A percentile compares a stretch with the other conserved stretches of the same genome.
phyloP scores from a whole-genome alignment of 1,284 basidiomycete genomes.

The Peniophora sp. region DNA sequence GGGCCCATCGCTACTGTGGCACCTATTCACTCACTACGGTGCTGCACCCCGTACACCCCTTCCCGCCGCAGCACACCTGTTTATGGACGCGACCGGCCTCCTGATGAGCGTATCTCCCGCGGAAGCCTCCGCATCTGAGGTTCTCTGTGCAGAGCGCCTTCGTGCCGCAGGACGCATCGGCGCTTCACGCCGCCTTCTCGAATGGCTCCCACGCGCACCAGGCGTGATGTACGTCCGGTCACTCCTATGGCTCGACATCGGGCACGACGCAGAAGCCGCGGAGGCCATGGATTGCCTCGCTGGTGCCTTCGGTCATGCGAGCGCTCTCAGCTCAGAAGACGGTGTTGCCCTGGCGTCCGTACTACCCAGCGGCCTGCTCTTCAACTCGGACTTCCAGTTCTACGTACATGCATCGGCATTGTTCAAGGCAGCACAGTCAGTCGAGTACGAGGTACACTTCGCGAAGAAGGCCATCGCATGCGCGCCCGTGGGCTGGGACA shows the following conservation, averaged over 20 bases:
- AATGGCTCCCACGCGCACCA: slow-evolving; percentile 70
- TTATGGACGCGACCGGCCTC: slow-evolving; percentile 58
- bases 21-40: slow-evolving; percentile 49
- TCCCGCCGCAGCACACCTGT: slow-evolving; percentile 55
- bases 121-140: slow-evolving; percentile 58
- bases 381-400: slow-evolving; percentile 62
- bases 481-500: slow-evolving; percentile 43
- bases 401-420: slow-evolving; percentile 71
- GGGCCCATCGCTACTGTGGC: slow-evolving; percentile 65
- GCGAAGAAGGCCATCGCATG: slow-evolving; percentile 72
- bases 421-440: slow-evolving; percentile 54
- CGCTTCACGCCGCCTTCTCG: slow-evolving; percentile 56
- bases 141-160: slow-evolving; percentile 64
- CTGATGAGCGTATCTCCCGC: slow-evolving; percentile 58
- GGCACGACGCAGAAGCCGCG: slow-evolving; percentile 69
- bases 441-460: slow-evolving; percentile 64
- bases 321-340: slow-evolving; percentile 36
- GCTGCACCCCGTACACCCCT: slow-evolving; percentile 27
- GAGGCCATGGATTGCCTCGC: slow-evolving; percentile 68
- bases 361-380: slow-evolving; percentile 49
- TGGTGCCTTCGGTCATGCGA: slow-evolving; percentile 62
- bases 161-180: slow-evolving; percentile 58
- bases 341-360: slow-evolving; percentile 52
- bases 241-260: slow-evolving; percentile 60
- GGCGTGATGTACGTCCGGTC: slow-evolving; percentile 71